Evolutionary conservation across 1,284 basidiomycete genomes (phyloP).

Genomic region (Boletus mariae): DNA sequence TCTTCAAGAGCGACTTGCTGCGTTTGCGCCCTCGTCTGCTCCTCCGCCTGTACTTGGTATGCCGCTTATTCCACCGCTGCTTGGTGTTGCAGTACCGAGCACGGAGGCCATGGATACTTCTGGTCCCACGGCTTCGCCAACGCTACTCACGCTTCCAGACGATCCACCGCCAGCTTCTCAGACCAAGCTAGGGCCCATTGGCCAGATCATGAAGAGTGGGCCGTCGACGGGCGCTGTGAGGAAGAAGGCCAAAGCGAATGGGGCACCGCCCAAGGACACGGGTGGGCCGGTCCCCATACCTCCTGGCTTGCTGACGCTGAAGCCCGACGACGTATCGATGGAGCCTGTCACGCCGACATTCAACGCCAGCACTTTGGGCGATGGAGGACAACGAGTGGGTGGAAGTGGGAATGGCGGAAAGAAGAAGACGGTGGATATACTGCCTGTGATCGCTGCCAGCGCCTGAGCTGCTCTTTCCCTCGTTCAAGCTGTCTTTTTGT

Average conservation of each 20-base stretch:
- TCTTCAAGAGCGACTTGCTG: conserved; percentile 59
- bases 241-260: conserved; percentile 35
- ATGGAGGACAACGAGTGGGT: conserved; percentile 7
- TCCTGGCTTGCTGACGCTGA: conserved; percentile 20
- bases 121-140: conserved; percentile 1
- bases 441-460: conserved; percentile 52
- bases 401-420: conserved; percentile 30
- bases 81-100: conserved; percentile 7
- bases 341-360: conserved; percentile 17
- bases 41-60: conserved; percentile 16
- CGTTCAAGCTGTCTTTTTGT: not conserved
- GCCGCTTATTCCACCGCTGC: conserved; percentile 16
- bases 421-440: conserved; percentile 36
- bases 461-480: conserved; percentile 32
- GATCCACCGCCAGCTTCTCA: conserved; percentile 55
- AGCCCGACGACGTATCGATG: conserved; percentile 25
- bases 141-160: conserved; percentile 40
- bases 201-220: conserved; percentile 55
- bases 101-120: not conserved
- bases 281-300: conserved; percentile 19
- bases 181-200: conserved; percentile 70
- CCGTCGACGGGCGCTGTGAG: conserved; percentile 41
- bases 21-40: conserved; percentile 32
- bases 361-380: conserved; percentile 3
- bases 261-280: conserved; percentile 14